Percentiles rank a stretch among this genome's conserved stretches.
These are phyloP conservation scores for Amaranthus hypochondriacus DNA, from an alignment of 148 eudicot genomes.

Conservation along the genomic window DNA sequence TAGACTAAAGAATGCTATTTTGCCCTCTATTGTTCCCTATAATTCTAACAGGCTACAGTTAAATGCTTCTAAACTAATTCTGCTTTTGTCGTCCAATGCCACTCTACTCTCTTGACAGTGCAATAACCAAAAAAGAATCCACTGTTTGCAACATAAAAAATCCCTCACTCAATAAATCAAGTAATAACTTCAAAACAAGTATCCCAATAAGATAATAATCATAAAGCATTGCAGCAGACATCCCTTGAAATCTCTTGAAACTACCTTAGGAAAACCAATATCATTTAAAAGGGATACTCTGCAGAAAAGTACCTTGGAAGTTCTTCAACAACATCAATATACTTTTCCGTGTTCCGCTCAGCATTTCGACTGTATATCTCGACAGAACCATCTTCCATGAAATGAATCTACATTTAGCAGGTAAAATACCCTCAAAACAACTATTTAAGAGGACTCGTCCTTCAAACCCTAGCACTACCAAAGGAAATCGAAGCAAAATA, in stretches of 20 bases:
- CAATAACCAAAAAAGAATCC: neutral
- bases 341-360: slow-evolving; percentile 86
- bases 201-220: neutral
- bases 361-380: slow-evolving; percentile 97
- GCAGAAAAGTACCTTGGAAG: slow-evolving; percentile 45
- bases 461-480: slow-evolving; percentile 3
- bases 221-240: slow-evolving; percentile 1
- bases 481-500: neutral
- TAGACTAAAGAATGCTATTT: neutral
- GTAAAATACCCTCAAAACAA: slow-evolving; percentile 3
- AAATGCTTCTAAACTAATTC: neutral
- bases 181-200: neutral
- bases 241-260: neutral
- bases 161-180: neutral
- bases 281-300: neutral
- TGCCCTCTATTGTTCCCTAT: neutral
- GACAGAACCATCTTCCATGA: slow-evolving; percentile 79
- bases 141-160: neutral
- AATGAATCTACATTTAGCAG: slow-evolving; percentile 60
- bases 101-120: too few species aligned
- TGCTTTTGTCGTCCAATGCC: neutral
- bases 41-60: neutral
- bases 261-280: neutral
- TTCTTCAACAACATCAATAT: slow-evolving; percentile 75
- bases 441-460: neutral